phyloP scores from a whole-genome alignment of 352 stramenopile genomes.

The Phytophthora ramorum region DNA sequence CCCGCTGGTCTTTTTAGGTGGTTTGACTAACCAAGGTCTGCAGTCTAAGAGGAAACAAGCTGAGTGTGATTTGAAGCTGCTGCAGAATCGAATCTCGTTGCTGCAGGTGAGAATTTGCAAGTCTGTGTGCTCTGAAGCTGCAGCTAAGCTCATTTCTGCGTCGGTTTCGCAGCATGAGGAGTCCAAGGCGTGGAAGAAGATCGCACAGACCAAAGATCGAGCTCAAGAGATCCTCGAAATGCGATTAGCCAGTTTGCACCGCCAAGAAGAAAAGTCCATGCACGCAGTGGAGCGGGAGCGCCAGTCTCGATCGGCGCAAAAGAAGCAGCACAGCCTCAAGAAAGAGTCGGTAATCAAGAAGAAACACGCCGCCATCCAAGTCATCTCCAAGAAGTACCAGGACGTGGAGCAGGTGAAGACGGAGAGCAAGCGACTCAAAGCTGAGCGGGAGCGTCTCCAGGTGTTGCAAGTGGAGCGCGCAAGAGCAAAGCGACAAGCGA shows the following conservation, averaged over 20 bases:
- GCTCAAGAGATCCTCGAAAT: constrained; percentile 76
- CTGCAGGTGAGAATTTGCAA: constrained; percentile 48
- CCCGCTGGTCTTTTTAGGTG: background rate
- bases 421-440: constrained; percentile 69
- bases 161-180: constrained; percentile 55
- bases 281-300: constrained; percentile 50
- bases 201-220: constrained; percentile 76
- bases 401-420: constrained; percentile 80
- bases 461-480: constrained; percentile 60
- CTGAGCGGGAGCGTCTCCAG: constrained; percentile 63
- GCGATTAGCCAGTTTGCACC: constrained; percentile 57
- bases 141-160: too few relatives aligned
- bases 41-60: constrained; percentile 79
- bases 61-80: constrained; percentile 73
- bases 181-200: constrained; percentile 81
- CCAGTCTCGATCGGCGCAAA: constrained; percentile 55
- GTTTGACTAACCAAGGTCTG: background rate
- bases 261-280: constrained; percentile 53
- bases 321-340: constrained; percentile 65
- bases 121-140: too few relatives aligned
- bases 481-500: constrained; percentile 58
- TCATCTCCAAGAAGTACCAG: constrained; percentile 81
- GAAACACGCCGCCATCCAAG: constrained; percentile 71
- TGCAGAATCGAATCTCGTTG: constrained; percentile 76
- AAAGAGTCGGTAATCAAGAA: constrained; percentile 83